These are phyloP conservation scores for Erysimum cheiranthoides DNA, from an alignment of 345 rosid species.

Conservation along the genomic window DNA sequence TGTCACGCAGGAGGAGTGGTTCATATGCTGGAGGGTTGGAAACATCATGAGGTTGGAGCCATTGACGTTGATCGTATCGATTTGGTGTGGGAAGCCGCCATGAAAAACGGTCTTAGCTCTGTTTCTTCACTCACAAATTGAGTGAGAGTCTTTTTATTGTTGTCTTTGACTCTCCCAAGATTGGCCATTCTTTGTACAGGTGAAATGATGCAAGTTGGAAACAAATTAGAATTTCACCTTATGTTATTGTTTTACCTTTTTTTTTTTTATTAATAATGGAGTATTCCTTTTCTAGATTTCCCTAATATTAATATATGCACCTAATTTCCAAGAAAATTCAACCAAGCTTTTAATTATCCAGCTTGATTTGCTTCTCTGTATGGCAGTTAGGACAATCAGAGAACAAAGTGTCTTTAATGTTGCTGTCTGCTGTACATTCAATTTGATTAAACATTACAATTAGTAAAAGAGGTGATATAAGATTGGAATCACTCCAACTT, in stretches of 20 bases:
- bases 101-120: slow-evolving; percentile 75
- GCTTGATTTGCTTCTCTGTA: slow-evolving; percentile 6
- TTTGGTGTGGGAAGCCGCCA: slow-evolving; percentile 90
- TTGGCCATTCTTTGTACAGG: slow-evolving; percentile 44
- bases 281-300: slow-evolving; percentile 17
- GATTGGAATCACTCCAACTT: no score
- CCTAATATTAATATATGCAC: slow-evolving; percentile 16
- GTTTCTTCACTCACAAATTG: slow-evolving; percentile 49
- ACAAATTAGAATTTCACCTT: slow-evolving; percentile 27
- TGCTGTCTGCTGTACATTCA: background rate
- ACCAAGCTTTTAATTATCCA: slow-evolving; percentile 23
- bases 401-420: background rate
- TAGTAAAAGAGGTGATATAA: no score
- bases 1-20: slow-evolving; percentile 99
- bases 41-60: slow-evolving; percentile 96
- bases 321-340: background rate
- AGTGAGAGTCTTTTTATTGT: slow-evolving; percentile 14
- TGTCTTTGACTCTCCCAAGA: slow-evolving; percentile 16
- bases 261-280: slow-evolving; percentile 5
- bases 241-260: slow-evolving; percentile 21
- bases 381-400: background rate
- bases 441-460: background rate
- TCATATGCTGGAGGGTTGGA: slow-evolving; percentile 87
- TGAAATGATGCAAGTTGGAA: slow-evolving; percentile 35
- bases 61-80: slow-evolving; percentile 87